Evolutionary conservation across 352 stramenopile genomes (phyloP).

Genomic region (Pythium sp.): DNA sequence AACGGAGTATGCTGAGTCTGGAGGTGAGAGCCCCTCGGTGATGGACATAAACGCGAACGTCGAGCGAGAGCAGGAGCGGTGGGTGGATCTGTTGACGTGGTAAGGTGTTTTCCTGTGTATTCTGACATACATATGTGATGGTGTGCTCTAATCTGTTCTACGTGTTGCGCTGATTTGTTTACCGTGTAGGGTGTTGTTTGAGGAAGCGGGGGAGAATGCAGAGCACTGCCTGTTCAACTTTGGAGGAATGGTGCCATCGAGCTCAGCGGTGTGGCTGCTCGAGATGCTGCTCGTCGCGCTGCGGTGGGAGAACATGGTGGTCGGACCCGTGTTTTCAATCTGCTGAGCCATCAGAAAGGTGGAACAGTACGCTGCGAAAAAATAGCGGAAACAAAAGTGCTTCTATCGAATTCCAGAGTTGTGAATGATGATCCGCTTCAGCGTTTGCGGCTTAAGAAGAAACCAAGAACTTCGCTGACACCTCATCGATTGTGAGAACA

Average conservation of each 20-base stretch:
- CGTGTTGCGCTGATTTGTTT: neutral
- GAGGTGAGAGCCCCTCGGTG: neutral
- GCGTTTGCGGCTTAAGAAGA: neutral
- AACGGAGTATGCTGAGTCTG: neutral
- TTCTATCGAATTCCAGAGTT: neutral
- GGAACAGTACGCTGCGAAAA: neutral
- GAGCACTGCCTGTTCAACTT: constrained; percentile 46
- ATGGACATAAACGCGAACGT: neutral
- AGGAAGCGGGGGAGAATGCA: constrained; percentile 27
- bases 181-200: constrained; percentile 39
- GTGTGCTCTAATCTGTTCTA: neutral
- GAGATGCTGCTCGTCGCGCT: constrained; percentile 56
- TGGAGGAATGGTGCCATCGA: constrained; percentile 43
- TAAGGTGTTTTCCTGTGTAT: constrained; percentile 15
- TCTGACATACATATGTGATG: neutral
- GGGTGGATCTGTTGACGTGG: constrained; percentile 57
- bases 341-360: neutral
- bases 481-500: neutral
- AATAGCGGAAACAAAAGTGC: neutral
- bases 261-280: constrained; percentile 51
- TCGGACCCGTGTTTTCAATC: constrained; percentile 38
- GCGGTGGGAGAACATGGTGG: constrained; percentile 51
- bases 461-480: neutral
- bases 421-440: neutral
- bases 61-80: constrained; percentile 18